These are phyloP conservation scores for Babesia ovata DNA, from an alignment of 169 alveolate species.

Conservation along the genomic window DNA sequence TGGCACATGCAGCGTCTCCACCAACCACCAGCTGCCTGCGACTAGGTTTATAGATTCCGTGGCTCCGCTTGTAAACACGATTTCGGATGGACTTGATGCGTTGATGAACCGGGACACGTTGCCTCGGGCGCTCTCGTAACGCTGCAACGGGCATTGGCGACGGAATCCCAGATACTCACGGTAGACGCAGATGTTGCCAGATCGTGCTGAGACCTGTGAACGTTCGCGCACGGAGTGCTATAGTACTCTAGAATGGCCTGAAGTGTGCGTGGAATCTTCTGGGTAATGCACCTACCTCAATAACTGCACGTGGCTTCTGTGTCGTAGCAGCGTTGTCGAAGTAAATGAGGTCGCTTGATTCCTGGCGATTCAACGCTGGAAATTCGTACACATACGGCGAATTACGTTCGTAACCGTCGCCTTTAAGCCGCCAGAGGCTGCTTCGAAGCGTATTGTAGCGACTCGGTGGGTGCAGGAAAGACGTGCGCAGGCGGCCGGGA, in stretches of 20 bases:
- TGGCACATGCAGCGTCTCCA: neutral
- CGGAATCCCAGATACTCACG: constrained; percentile 22
- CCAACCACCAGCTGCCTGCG: constrained; percentile 65
- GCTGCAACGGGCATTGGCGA: constrained; percentile 25
- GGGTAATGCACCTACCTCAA: constrained; percentile 45
- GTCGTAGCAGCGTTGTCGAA: constrained; percentile 80
- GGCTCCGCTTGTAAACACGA: constrained; percentile 75
- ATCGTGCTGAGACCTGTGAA: constrained; percentile 46
- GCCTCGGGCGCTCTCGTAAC: constrained; percentile 59
- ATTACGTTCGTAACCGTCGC: too few relatives aligned
- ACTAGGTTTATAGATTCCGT: constrained; percentile 74
- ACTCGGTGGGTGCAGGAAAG: neutral
- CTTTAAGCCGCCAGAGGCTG: too few relatives aligned
- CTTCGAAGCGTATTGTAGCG: neutral
- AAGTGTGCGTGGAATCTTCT: neutral
- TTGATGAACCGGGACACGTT: constrained; percentile 57
- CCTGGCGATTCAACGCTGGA: constrained; percentile 20
- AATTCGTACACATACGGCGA: constrained; percentile 1
- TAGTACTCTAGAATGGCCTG: constrained; percentile 39
- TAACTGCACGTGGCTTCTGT: constrained; percentile 69
- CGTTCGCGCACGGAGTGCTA: constrained; percentile 21
- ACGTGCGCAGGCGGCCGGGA: neutral
- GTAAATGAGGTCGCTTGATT: constrained; percentile 41
- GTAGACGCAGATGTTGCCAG: constrained; percentile 39
- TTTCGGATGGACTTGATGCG: constrained; percentile 54